Conservation (phyloP, 176 grass and related monocot species). For the Panicum miliaceum region DNA sequence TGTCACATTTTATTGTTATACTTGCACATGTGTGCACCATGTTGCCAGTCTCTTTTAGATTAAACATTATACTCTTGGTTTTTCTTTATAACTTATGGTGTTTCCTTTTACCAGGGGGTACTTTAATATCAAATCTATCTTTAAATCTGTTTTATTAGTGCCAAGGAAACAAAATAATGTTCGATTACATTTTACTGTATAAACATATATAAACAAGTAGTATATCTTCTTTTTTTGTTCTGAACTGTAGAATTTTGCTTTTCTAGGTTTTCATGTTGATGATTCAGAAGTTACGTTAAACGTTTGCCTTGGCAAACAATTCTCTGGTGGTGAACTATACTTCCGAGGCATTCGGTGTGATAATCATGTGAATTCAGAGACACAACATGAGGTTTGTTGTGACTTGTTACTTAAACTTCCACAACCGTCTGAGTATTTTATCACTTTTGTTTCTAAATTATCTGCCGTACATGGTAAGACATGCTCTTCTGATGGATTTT, state of each 20-base stretch:
- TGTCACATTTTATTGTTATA: neutral
- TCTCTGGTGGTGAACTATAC: slow-evolving; percentile 93
- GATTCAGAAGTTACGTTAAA: slow-evolving; percentile 98
- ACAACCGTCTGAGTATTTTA: slow-evolving; percentile 15
- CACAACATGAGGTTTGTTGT: slow-evolving; percentile 70
- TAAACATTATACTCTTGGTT: neutral
- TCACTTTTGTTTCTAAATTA: slow-evolving; percentile 11
- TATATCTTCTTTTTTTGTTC: neutral
- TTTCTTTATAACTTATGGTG: slow-evolving; percentile 14
- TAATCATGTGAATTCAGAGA: slow-evolving; percentile 95
- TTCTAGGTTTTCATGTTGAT: slow-evolving; percentile 96
- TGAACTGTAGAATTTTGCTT: slow-evolving; percentile 2
- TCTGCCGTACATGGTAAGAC: neutral
- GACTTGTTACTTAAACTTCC: neutral
- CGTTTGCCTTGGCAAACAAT: slow-evolving; percentile 96
- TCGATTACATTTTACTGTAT: neutral
- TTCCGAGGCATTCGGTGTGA: slow-evolving; percentile 94
- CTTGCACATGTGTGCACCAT: neutral
- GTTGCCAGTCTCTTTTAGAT: neutral
- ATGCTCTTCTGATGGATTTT: slow-evolving; percentile 20
- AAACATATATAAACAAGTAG: slow-evolving; percentile 1
- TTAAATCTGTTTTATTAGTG: slow-evolving; percentile 10
- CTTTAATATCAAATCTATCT: neutral
- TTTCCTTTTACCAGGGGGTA: neutral
- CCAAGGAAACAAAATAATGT: slow-evolving; percentile 24